phyloP scores from a whole-genome alignment of 257 asterid species.

The Paulownia fortunei region DNA sequence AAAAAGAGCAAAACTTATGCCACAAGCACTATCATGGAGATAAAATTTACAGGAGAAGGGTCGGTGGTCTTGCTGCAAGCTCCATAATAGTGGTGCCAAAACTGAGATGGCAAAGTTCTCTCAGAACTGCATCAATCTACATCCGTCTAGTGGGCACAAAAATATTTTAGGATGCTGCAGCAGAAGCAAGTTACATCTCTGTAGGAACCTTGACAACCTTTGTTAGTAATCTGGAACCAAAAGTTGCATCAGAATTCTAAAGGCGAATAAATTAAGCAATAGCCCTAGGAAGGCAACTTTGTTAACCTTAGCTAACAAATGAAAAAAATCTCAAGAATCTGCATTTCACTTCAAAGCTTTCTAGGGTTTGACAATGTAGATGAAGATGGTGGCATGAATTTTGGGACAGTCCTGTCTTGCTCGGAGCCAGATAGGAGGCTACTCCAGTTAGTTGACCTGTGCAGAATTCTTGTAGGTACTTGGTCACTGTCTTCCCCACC shows the following conservation, averaged over 20 bases:
- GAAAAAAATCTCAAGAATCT: constrained; percentile 50
- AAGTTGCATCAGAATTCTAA: constrained; percentile 24
- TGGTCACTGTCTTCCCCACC: constrained; percentile 98
- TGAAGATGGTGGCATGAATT: constrained; percentile 54
- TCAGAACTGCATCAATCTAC: too few relatives aligned
- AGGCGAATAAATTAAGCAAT: constrained; percentile 4
- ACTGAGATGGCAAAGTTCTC: too few relatives aligned
- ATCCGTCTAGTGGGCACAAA: too few relatives aligned
- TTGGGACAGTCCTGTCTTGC: constrained; percentile 45
- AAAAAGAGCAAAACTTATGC: too few relatives aligned
- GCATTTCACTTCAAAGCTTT: constrained; percentile 46
- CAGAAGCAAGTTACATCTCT: too few relatives aligned
- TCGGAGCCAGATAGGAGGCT: constrained; percentile 76
- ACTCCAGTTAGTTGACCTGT: constrained; percentile 73
- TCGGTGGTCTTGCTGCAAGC: too few relatives aligned
- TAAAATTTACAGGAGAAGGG: too few relatives aligned
- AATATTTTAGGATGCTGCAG: too few relatives aligned
- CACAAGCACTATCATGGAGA: too few relatives aligned
- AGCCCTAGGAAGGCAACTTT: not conserved
- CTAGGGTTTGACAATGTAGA: constrained; percentile 52
- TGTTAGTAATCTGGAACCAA: constrained; percentile 14
- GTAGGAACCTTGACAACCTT: constrained; percentile 32
- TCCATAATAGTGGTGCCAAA: too few relatives aligned
- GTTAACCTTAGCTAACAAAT: constrained; percentile 43
- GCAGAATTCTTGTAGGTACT: constrained; percentile 63